Conservation (phyloP, 768 basidiomycete genomes). For the Phaeotremella skinneri region DNA sequence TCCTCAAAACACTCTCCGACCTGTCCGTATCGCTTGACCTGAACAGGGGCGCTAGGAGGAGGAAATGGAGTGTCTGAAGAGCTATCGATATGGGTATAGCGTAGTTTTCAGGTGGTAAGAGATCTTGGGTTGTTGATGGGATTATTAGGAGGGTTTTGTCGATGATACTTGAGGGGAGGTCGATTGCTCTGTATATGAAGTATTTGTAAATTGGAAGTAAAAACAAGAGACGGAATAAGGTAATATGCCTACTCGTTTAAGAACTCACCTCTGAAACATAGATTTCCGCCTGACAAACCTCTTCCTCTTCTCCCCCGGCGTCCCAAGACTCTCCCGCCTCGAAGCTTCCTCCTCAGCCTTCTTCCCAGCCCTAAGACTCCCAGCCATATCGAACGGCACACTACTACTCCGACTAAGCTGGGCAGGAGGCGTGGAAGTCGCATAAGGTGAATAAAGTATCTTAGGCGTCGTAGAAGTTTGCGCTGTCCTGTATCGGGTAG, state of each 20-base stretch:
- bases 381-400: constrained; percentile 48
- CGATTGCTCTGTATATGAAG: constrained; percentile 21
- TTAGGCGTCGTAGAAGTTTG: constrained; percentile 32
- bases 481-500: constrained; percentile 9
- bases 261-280: constrained; percentile 37
- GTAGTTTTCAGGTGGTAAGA: constrained; percentile 34
- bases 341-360: constrained; percentile 20
- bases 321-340: constrained; percentile 3
- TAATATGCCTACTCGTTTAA: no score
- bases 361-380: constrained; percentile 27
- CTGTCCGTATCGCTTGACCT: constrained; percentile 9
- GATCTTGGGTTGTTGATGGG: constrained; percentile 31
- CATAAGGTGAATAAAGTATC: constrained; percentile 40
- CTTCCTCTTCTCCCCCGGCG: constrained; percentile 21
- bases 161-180: constrained; percentile 23
- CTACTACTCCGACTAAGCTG: constrained; percentile 36
- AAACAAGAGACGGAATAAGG: no score
- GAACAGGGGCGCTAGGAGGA: constrained; percentile 39
- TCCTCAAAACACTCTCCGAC: constrained; percentile 22
- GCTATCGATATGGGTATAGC: constrained; percentile 36
- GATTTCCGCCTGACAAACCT: constrained; percentile 36
- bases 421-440: constrained; percentile 35
- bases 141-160: constrained; percentile 24
- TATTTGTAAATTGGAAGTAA: background rate
- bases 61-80: constrained; percentile 34